Conservation (phyloP, 441 rosid species). For the Croton setiger region DNA sequence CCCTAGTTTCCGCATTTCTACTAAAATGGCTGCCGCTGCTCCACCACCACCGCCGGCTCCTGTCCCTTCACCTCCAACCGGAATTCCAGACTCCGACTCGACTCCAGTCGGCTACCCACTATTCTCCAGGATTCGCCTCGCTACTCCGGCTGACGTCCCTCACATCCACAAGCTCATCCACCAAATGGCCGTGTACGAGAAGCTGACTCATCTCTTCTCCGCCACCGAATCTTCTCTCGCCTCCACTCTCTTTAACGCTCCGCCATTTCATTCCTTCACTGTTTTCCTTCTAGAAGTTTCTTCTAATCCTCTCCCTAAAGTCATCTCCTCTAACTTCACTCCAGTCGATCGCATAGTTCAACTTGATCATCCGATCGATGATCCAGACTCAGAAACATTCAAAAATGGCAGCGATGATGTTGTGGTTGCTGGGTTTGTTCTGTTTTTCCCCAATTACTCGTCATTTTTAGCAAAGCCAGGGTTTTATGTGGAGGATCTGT, state of each 20-base stretch:
- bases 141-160: slow-evolving; percentile 67
- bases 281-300: slow-evolving; percentile 83
- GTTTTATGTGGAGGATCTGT: slow-evolving; percentile 75
- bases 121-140: slow-evolving; percentile 85
- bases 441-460: slow-evolving; percentile 83
- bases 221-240: slow-evolving; percentile 78
- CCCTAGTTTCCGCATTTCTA: not conserved
- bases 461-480: slow-evolving; percentile 64
- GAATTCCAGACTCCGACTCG: slow-evolving; percentile 35
- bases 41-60: slow-evolving; percentile 85
- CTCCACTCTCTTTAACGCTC: slow-evolving; percentile 62
- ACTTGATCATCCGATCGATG: slow-evolving; percentile 51
- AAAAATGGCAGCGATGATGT: slow-evolving; percentile 33
- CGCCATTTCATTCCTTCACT: slow-evolving; percentile 81
- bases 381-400: slow-evolving; percentile 52
- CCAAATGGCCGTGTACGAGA: slow-evolving; percentile 88
- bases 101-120: slow-evolving; percentile 48
- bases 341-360: slow-evolving; percentile 33
- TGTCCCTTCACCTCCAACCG: slow-evolving; percentile 47
- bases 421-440: slow-evolving; percentile 66
- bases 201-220: slow-evolving; percentile 53
- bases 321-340: slow-evolving; percentile 17
- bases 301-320: slow-evolving; percentile 37
- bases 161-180: slow-evolving; percentile 81
- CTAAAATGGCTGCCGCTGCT: slow-evolving; percentile 79